Percentiles rank a stretch among this genome's conserved stretches.
Conservation (phyloP, 441 rosid species). For the Mallotus repandus region DNA sequence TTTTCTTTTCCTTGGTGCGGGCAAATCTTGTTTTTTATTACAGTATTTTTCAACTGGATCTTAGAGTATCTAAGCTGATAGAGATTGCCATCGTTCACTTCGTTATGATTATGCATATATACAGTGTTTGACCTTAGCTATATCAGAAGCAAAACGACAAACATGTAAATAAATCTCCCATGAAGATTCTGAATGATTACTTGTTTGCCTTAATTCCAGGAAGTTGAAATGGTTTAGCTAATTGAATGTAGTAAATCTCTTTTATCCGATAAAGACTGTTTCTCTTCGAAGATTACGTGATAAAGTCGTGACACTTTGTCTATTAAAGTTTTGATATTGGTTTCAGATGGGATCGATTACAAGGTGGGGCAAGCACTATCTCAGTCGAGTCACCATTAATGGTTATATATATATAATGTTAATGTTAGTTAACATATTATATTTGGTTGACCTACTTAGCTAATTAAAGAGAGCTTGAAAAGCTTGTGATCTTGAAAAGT, state of each 20-base stretch:
- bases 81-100: too few species aligned
- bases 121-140: too few species aligned
- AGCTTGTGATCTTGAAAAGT: background rate
- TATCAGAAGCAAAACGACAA: background rate
- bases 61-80: too few species aligned
- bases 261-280: background rate
- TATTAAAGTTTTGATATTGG: background rate
- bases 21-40: too few species aligned
- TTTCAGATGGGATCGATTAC: too few species aligned
- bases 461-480: background rate
- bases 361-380: background rate
- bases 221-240: background rate
- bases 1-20: too few species aligned
- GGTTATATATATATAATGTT: background rate
- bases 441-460: background rate
- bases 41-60: too few species aligned
- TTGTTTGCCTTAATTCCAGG: background rate
- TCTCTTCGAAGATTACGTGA: background rate
- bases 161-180: background rate
- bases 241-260: background rate
- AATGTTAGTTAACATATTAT: too few species aligned
- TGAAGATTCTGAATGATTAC: constrained; percentile 10
- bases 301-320: background rate
- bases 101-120: too few species aligned
- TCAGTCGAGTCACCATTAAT: background rate